Evolutionary conservation across 1,284 basidiomycete species (phyloP), one percentile per base, ranked within the genome.

Genomic region (Sphagnurus paluster): DNA sequence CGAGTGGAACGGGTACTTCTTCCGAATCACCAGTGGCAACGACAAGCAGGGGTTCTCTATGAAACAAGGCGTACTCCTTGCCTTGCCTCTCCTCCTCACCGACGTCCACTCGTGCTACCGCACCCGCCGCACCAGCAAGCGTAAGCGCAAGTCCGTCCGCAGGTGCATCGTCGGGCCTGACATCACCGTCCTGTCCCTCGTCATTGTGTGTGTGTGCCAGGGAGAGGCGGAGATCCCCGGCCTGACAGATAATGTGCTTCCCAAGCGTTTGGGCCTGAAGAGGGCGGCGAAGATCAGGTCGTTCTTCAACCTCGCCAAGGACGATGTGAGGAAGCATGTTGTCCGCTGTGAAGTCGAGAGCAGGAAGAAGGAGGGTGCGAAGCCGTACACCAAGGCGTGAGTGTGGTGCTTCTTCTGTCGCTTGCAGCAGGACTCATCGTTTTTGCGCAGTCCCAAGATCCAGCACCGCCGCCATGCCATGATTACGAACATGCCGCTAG

Each of bases 71-170:
- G 91, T 98, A 63, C 88, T 99, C 57, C 81, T 95, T 62, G 92
- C 93, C 57, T 71, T 96, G 62, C 82, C 86, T 54, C 90, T 99
- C 56, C 90, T 98, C 63, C 91, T 99, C 67, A 69, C 90, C 58
- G 91, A 94, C 69, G 94, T 94, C 54, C 93, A 98, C 84, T 97
- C 94, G 29, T 98, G 96, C 84, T 98, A 93, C 84, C 93, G 96
- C 63, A 71, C 79, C 59, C 93, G 95, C 68, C 91, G 95, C 68
- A 75, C 79, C 47, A 96, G 96, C 68, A 94, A 99, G 79, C 92
- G 96, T 75, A 94, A 91, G 80, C 90, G 96, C 81, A 98, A 98
- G 79, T 97, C 93, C 60, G 93, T 99, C 56, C 91, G 95, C 55
- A 96, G 96, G 44, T 98, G 94, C 82, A 98, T 96, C 70, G 92